Percentiles rank a stretch among this genome's conserved stretches.
Evolutionary conservation across 306 rosid species (phyloP).

Genomic region (Prunus kanzakura): DNA sequence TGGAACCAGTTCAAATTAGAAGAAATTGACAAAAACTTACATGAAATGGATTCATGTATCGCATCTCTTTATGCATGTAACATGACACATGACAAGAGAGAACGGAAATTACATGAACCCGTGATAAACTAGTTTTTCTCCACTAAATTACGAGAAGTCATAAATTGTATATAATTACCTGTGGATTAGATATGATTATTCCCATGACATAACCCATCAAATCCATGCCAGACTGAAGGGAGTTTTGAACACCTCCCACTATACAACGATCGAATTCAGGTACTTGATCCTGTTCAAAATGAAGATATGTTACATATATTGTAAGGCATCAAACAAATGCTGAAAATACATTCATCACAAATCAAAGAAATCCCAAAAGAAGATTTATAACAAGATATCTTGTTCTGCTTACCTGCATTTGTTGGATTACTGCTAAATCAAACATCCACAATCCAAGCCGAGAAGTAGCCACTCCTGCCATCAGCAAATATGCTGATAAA

Average conservation of each 20-base stretch:
- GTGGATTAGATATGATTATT: constrained; percentile 65
- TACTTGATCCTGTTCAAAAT: constrained; percentile 54
- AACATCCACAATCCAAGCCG: constrained; percentile 94
- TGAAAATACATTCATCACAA: not conserved
- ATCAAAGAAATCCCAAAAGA: not conserved
- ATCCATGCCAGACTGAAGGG: constrained; percentile 79
- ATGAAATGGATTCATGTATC: not conserved
- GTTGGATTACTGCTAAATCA: constrained; percentile 83
- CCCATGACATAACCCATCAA: constrained; percentile 83
- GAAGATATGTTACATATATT: not conserved
- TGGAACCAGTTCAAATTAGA: not conserved
- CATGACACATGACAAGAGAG: not conserved
- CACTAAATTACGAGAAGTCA: not conserved
- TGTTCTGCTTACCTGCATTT: constrained; percentile 61
- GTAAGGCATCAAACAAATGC: not conserved
- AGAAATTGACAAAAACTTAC: not conserved
- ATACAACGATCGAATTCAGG: constrained; percentile 71
- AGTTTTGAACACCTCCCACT: constrained; percentile 86
- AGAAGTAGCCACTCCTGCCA: constrained; percentile 79
- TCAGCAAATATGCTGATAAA: constrained; percentile 57
- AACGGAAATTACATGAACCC: not conserved
- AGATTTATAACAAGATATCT: no score
- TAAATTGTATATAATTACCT: constrained; percentile 37
- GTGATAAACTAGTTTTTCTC: not conserved
- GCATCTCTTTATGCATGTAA: not conserved